Evolutionary conservation across 768 basidiomycete genomes (phyloP).

Genomic region (Leccinum aurantiacum): DNA sequence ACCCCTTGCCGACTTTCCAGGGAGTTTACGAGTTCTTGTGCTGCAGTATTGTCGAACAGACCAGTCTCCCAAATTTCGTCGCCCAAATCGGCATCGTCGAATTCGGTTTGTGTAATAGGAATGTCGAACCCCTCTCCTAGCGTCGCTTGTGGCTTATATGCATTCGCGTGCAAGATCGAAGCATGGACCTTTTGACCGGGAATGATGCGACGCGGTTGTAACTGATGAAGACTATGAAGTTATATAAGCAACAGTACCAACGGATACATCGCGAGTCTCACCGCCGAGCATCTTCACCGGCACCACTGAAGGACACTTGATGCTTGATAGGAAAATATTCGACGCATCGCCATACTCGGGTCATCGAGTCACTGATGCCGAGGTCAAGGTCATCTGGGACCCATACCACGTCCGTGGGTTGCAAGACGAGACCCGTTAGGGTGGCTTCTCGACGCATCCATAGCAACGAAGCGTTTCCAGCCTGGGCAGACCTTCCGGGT

Average conservation of each 20-base stretch:
- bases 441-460: constrained; percentile 38
- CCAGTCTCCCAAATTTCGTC: constrained; percentile 20
- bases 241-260: neutral
- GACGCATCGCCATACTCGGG: constrained; percentile 9
- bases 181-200: constrained; percentile 29
- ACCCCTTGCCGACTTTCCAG: constrained; percentile 15
- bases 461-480: constrained; percentile 27
- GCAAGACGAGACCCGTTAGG: constrained; percentile 25
- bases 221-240: constrained; percentile 13
- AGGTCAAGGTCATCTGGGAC: constrained; percentile 27
- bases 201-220: constrained; percentile 28
- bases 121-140: constrained; percentile 28
- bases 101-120: constrained; percentile 4
- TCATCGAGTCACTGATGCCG: constrained; percentile 25
- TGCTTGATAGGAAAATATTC: constrained; percentile 28
- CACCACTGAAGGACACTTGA: constrained; percentile 22
- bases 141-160: constrained; percentile 20
- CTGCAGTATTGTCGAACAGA: constrained; percentile 22
- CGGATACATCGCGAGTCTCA: neutral
- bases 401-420: constrained; percentile 29
- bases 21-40: constrained; percentile 11
- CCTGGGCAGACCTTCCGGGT: constrained; percentile 21
- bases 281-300: constrained; percentile 18
- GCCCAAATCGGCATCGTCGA: constrained; percentile 8
- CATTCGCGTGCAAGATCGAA: constrained; percentile 23